Base-by-base conservation (phyloP, 108 stramenopile genomes). In the Nitzschia palea region DNA sequence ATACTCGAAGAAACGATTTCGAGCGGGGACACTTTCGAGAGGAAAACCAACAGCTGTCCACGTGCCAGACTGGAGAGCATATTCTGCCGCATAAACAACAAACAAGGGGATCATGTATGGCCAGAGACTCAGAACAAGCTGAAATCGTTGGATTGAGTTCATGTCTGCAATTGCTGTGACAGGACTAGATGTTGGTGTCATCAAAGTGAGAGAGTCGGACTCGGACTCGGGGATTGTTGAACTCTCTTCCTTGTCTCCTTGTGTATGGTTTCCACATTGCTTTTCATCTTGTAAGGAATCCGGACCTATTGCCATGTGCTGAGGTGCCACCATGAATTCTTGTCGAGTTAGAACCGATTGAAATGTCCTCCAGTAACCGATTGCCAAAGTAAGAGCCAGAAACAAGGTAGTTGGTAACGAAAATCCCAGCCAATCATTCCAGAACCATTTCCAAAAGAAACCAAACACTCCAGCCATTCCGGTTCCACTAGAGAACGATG, bases 41-140 rank as follows among this genome's bases (percentile, higher is more conserved):
- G 93, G 93, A 63, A 90, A 89, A 4, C 93, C 89, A 44, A 94
- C 86, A 26, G 88, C 67, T 3, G 82, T 80, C 93, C 93, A 94
- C 3, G 82, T 74, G 3, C 93, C 93, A 4, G 81, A 68, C 59
- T 86, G 82, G 9, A 80, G 58, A 1, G 74, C 52, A 65, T 90
- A 94, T 65, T 94, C 93, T 6, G 88, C 76, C 17, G 80, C 68
- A 47, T 94, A 94, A 3, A 94, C 93, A 27, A 73, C 51, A 66
- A 94, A 94, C 31, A 94, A 67, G 0, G 89, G 86, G 23, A 90
- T 70, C 47, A 73, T 90, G 53, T 90, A 90, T 15, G 84, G 80
- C 74, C 86, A 87, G 22, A 87, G 71, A 25, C 65, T 60, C 40
- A 85, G 44, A 5, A 86, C 78, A 12, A 79, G 17, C 37, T 45